phyloP scores from a whole-genome alignment of 2,329 filamentous ascomycete species.

The Helminthosporium solani region DNA sequence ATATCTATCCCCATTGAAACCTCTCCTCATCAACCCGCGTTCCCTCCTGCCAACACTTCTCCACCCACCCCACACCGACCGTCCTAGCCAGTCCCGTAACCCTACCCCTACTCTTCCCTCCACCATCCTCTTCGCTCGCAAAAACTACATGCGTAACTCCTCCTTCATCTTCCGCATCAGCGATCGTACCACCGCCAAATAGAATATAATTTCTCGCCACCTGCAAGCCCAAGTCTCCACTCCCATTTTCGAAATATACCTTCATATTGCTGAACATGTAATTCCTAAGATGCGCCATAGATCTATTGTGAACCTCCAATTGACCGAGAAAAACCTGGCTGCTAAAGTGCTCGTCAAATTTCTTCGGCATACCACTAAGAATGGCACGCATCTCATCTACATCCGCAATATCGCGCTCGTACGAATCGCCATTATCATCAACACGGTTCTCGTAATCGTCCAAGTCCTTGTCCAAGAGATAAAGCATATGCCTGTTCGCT shows the following conservation, averaged over 20 bases:
- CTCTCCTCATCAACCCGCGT: constrained; percentile 72
- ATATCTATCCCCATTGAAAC: constrained; percentile 35
- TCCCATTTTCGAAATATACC: constrained; percentile 16
- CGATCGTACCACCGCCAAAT: constrained; percentile 68
- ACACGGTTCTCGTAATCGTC: constrained; percentile 61
- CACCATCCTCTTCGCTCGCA: not conserved
- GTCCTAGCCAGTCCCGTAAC: constrained; percentile 62
- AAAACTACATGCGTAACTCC: constrained; percentile 62
- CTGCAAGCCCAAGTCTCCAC: constrained; percentile 23
- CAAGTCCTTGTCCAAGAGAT: constrained; percentile 59
- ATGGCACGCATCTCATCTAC: constrained; percentile 60
- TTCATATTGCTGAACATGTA: constrained; percentile 35
- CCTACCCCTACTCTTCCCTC: constrained; percentile 45
- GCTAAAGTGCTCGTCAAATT: constrained; percentile 19
- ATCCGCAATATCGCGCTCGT: constrained; percentile 64
- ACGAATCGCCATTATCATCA: constrained; percentile 83
- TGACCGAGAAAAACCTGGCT: constrained; percentile 26
- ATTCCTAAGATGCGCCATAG: constrained; percentile 26
- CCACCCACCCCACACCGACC: constrained; percentile 71
- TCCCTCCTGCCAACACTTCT: constrained; percentile 75
- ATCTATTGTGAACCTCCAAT: constrained; percentile 28
- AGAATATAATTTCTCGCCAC: constrained; percentile 59
- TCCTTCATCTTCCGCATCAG: constrained; percentile 52
- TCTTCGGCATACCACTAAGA: constrained; percentile 40
- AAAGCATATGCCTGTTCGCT: constrained; percentile 68